Base-by-base conservation (phyloP, 371 early-diverging fungal genomes). In the Funneliformis caledonium region DNA sequence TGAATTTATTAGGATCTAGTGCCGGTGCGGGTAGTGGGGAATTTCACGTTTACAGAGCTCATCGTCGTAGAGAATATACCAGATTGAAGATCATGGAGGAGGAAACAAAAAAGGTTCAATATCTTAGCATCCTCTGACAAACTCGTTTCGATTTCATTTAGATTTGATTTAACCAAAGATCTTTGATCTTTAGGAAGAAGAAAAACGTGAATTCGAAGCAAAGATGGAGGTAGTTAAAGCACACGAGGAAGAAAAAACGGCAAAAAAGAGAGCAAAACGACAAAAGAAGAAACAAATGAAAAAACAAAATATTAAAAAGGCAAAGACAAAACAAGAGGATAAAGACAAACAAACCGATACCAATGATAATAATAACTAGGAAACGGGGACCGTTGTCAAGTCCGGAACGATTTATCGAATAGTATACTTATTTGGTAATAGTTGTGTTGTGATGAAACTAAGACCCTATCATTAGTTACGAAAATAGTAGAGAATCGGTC, bases 11-110 rank as follows among this genome's bases (percentile, higher is more conserved):
- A 84, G 96, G 97, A 43, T 97, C 97, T 19, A 96, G 96, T 85
- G 97, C 98, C 2, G 98, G 97, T 67, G 98, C 98, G 0, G 97
- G 98, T 22, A 95, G 95, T 89, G 97, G 97, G 61, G 98, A 98
- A 82, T 98, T 98, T 80, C 97, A 97, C 85, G 96, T 96, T 0
- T 98, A 98, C 84, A 86, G 97, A 81, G 94, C 95, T 14, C 89
- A 93, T 72, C 88, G 98, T 75, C 88, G 98, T 81, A 91, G 96
- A 82, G 98, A 98, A 83, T 92, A 94, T 83, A 89, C 92, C 14
- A 88, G 98, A 61, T 82, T 94, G 78, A 92, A 93, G 81, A 82
- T 86, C 9, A 92, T 97, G 91, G 95, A 96, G 22, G 91, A 90
- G 50, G 91, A 93, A 80, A 91, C 93, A 16, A 89, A 88, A 59